A percentile compares a stretch with the other conserved stretches of the same genome.
phyloP scores from a whole-genome alignment of 768 basidiomycete species.

The Xerocomus brunneocitrinus region DNA sequence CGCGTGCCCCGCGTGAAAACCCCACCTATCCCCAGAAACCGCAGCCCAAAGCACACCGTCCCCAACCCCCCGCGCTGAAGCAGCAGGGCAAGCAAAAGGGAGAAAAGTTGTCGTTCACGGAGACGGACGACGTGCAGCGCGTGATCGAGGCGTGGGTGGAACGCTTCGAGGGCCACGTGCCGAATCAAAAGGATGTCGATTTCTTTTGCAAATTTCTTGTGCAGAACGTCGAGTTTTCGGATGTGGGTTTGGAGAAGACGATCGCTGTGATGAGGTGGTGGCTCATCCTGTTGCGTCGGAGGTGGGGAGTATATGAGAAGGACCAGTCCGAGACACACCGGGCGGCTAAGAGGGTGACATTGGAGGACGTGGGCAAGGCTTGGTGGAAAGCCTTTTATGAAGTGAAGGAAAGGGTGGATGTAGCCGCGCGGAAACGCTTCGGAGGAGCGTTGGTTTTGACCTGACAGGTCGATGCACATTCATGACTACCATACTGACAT shows the following conservation, averaged over 20 bases:
- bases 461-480: slow-evolving; percentile 27
- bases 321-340: slow-evolving; percentile 33
- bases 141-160: slow-evolving; percentile 77
- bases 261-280: slow-evolving; percentile 78
- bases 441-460: slow-evolving; percentile 65
- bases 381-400: slow-evolving; percentile 83
- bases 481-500: background rate
- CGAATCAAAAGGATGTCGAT: slow-evolving; percentile 69
- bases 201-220: slow-evolving; percentile 71
- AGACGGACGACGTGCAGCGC: slow-evolving; percentile 67
- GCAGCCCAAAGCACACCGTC: slow-evolving; percentile 51
- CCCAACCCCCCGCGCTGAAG: slow-evolving; percentile 48
- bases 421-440: slow-evolving; percentile 60
- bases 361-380: slow-evolving; percentile 48
- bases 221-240: slow-evolving; percentile 60
- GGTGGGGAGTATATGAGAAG: slow-evolving; percentile 57
- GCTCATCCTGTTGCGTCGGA: slow-evolving; percentile 61
- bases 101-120: slow-evolving; percentile 55
- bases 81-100: slow-evolving; percentile 48
- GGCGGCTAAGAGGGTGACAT: slow-evolving; percentile 29
- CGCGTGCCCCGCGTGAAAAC: slow-evolving; percentile 28
- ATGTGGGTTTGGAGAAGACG: slow-evolving; percentile 67
- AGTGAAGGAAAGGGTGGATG: slow-evolving; percentile 64
- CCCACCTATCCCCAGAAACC: slow-evolving; percentile 41
- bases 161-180: slow-evolving; percentile 53